Evolutionary conservation across 768 basidiomycete genomes (phyloP).

Genomic region (Agrocybe chaxingu): DNA sequence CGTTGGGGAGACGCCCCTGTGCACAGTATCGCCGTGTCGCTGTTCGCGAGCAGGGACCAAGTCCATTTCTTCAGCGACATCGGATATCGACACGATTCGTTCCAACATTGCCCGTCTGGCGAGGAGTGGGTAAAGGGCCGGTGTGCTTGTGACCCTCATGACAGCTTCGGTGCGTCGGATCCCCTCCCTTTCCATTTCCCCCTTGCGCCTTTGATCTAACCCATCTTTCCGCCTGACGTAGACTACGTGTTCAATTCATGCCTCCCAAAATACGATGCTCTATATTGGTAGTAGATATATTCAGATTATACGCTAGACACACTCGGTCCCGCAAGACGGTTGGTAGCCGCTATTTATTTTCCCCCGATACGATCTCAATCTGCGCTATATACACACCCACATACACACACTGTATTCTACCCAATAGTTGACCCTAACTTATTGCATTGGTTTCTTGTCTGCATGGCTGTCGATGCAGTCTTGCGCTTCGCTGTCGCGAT

Average conservation of each 20-base stretch:
- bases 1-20: slow-evolving; percentile 79
- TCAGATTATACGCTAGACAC: not conserved
- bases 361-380: no score
- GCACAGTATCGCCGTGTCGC: slow-evolving; percentile 77
- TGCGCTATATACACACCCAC: no score
- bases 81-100: slow-evolving; percentile 79
- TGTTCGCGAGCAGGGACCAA: slow-evolving; percentile 72
- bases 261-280: slow-evolving; percentile 31
- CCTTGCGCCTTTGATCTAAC: not conserved
- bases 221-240: slow-evolving; percentile 12
- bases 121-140: slow-evolving; percentile 52
- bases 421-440: no score
- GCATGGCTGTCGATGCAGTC: no score
- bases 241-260: slow-evolving; percentile 43
- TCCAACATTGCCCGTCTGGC: slow-evolving; percentile 72
- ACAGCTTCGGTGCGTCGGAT: slow-evolving; percentile 61
- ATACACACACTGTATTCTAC: no score
- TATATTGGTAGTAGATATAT: slow-evolving; percentile 22
- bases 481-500: no score
- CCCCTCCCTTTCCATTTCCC: not conserved
- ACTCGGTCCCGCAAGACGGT: not conserved
- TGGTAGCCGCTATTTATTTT: no score
- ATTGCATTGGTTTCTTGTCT: no score
- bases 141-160: slow-evolving; percentile 69
- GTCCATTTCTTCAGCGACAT: slow-evolving; percentile 84